Conservation (phyloP, 768 basidiomycete species). For the Psilocybe tampanensis region DNA sequence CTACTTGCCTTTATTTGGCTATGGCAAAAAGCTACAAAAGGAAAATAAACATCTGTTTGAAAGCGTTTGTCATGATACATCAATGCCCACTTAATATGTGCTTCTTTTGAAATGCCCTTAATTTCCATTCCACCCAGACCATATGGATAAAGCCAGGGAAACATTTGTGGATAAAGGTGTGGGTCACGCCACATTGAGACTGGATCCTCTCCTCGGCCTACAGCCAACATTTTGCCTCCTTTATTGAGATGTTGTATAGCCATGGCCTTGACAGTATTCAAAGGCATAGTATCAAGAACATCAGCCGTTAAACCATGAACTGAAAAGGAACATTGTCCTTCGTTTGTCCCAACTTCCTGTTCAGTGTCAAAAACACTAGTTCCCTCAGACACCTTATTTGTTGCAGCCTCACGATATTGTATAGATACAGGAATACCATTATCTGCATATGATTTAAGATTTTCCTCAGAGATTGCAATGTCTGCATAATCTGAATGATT, state of each 20-base stretch:
- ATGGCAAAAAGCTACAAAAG: slow-evolving; percentile 42
- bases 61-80: slow-evolving; percentile 39
- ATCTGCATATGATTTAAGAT: slow-evolving; percentile 25
- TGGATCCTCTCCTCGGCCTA: slow-evolving; percentile 26
- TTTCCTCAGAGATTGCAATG: slow-evolving; percentile 29
- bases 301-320: slow-evolving; percentile 39
- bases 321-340: slow-evolving; percentile 35
- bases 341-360: slow-evolving; percentile 26
- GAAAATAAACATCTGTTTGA: slow-evolving; percentile 36
- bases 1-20: slow-evolving; percentile 34
- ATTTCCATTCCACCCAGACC: slow-evolving; percentile 32
- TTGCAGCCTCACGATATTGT: slow-evolving; percentile 4
- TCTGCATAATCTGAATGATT: slow-evolving; percentile 39
- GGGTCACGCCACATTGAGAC: slow-evolving; percentile 38
- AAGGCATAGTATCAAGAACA: slow-evolving; percentile 19
- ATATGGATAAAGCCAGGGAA: slow-evolving; percentile 44
- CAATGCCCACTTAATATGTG: slow-evolving; percentile 9
- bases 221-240: slow-evolving; percentile 26
- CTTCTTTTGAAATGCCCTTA: slow-evolving; percentile 1
- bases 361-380: slow-evolving; percentile 27
- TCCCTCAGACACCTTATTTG: slow-evolving; percentile 24
- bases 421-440: slow-evolving; percentile 22
- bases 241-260: slow-evolving; percentile 29
- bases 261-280: slow-evolving; percentile 18
- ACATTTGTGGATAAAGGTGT: slow-evolving; percentile 38